A percentile compares a stretch with the other conserved stretches of the same genome.
Conservation (phyloP, 148 eudicot species). For the Limonium bicolor region DNA sequence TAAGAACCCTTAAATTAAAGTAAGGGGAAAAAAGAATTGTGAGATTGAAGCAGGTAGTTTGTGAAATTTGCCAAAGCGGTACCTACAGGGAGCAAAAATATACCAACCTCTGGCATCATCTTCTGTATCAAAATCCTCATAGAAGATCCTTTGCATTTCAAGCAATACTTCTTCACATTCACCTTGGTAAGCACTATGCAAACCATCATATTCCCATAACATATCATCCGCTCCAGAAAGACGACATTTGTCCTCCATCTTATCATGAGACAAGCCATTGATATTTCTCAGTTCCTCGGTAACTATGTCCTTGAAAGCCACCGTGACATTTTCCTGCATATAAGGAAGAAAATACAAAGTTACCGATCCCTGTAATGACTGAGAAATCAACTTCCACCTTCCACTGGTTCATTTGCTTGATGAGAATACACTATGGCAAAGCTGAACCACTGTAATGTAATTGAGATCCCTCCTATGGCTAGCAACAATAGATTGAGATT, state of each 20-base stretch:
- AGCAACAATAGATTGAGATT: no score
- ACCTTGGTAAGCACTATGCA: constrained; percentile 46
- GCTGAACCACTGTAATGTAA: no score
- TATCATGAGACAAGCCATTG: constrained; percentile 22
- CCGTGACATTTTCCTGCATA: constrained; percentile 44
- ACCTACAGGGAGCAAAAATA: no score
- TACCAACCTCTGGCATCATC: constrained; percentile 9
- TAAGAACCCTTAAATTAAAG: no score
- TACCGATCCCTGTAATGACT: no score
- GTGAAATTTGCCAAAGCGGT: no score
- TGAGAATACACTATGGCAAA: no score
- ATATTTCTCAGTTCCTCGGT: constrained; percentile 65
- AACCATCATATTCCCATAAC: constrained; percentile 87
- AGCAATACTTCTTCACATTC: constrained; percentile 85
- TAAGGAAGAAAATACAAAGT: neutral
- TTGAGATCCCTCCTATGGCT: no score
- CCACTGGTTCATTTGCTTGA: no score
- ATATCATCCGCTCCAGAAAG: constrained; percentile 30
- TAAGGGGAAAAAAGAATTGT: no score
- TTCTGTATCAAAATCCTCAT: constrained; percentile 47
- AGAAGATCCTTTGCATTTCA: constrained; percentile 90
- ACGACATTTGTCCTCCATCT: constrained; percentile 7
- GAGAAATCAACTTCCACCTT: no score
- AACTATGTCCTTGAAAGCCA: constrained; percentile 58
- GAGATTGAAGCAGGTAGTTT: no score